Evolutionary conservation across 352 stramenopile species (phyloP).

Genomic region (Phytopythium kandeliae): DNA sequence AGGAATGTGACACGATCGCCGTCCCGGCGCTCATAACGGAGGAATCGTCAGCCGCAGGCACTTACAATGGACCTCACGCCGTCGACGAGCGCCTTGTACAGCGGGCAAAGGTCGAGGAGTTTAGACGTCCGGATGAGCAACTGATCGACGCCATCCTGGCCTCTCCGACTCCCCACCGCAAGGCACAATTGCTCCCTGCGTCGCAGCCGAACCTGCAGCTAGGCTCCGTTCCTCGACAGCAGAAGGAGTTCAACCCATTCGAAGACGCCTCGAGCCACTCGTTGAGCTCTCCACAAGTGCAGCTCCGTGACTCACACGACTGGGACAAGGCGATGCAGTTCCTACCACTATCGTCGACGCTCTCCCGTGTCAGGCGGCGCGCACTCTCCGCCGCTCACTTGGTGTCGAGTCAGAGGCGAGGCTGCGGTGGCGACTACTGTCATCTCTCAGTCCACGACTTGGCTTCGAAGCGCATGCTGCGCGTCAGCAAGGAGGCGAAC

Average conservation of each 20-base stretch:
- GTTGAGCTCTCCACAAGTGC: slow-evolving; percentile 2
- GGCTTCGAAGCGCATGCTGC: slow-evolving; percentile 31
- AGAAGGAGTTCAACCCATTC: slow-evolving; percentile 28
- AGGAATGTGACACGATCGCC: slow-evolving; percentile 46
- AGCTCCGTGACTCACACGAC: slow-evolving; percentile 26
- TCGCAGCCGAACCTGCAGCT: slow-evolving; percentile 19
- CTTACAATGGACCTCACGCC: slow-evolving; percentile 50
- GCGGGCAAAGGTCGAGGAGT: slow-evolving; percentile 44
- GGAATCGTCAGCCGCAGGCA: slow-evolving; percentile 1
- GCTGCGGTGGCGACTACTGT: slow-evolving; percentile 71
- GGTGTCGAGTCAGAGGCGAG: slow-evolving; percentile 65
- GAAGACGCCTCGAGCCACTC: slow-evolving; percentile 10
- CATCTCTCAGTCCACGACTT: slow-evolving; percentile 33
- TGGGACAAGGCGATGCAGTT: slow-evolving; percentile 58
- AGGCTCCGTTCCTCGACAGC: not conserved
- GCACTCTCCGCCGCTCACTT: slow-evolving; percentile 58
- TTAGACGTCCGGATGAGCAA: slow-evolving; percentile 45
- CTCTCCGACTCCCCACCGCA: slow-evolving; percentile 31
- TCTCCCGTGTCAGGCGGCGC: slow-evolving; percentile 50
- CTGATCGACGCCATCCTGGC: slow-evolving; percentile 70
- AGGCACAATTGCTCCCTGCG: slow-evolving; percentile 21
- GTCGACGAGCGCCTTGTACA: slow-evolving; percentile 59
- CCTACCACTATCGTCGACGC: slow-evolving; percentile 36
- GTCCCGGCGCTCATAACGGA: not conserved
- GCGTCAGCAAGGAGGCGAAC: slow-evolving; percentile 6